Base-by-base conservation (phyloP, 495 filamentous ascomycete genomes). In the Mytilinidion resinicola region DNA sequence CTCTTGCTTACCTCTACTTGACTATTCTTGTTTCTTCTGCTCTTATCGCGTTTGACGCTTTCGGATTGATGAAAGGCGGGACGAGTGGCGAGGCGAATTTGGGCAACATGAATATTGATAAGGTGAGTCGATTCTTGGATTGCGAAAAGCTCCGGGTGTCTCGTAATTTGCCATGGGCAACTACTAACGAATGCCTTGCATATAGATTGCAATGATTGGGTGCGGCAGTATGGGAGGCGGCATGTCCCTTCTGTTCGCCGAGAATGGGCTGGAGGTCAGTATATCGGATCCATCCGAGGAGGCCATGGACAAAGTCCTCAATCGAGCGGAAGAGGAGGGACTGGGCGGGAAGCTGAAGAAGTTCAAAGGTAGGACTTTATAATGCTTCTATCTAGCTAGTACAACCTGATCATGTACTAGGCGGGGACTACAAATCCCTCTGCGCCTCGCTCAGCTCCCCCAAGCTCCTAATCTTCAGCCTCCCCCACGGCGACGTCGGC, bases 401-500 rank as follows among this genome's bases (percentile, higher is more conserved):
- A 30, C 3, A 30, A 3, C 25, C 25, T 30, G 6, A 30, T 30
- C 3, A 6, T 30, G 25, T 6, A 2, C 25, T 6, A 30, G 25
- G 25, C 25, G 12, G 11, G 55, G 57, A 59, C 38, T 59, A 66
- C 58, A 55, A 59, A 36, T 12, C 20, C 4, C 54, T 66, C 46
- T 59, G 54, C 36, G 30, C 38, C n/a, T 58, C 39, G 4, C 52
- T 63, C 39, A 55, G 35, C 35, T 72, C 54, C 15, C 72, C 71
- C 10, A 72, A 70, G 48, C 68, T 78, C 8, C 82, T 89, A 62
- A 72, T 89, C 55, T 88, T 89, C 67, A 83, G 79, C 19, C 75
- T 88, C 47, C 82, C 87, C 0, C 86, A 89, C 56, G 85, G 87
- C n/a, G 69, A 66, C n/a, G 79, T 82, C 0, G 85, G 79, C 10